Percentiles rank a stretch among this genome's conserved stretches.
Evolutionary conservation across 257 asterid genomes (phyloP).

Genomic region (Jaltomata sinuosa): DNA sequence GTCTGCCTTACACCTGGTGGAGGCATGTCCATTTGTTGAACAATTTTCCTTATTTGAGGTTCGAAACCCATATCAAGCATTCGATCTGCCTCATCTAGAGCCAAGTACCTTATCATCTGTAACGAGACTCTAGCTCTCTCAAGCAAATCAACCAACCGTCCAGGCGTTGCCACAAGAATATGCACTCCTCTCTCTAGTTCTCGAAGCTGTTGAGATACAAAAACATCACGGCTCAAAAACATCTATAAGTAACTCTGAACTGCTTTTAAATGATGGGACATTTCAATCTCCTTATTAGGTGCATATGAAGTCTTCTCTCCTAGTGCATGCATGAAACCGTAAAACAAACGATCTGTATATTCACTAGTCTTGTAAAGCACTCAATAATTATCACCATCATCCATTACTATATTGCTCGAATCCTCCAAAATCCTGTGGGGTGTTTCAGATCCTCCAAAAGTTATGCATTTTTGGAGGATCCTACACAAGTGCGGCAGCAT

Average conservation of each 20-base stretch:
- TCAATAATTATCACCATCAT: neutral
- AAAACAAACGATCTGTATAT: neutral
- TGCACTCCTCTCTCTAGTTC: conserved; percentile 94
- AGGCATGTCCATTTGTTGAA: conserved; percentile 98
- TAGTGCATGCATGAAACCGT: neutral
- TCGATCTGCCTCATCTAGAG: conserved; percentile 94
- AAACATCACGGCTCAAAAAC: neutral
- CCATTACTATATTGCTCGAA: neutral
- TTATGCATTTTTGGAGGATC: neutral
- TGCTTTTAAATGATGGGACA: neutral
- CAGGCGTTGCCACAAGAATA: conserved; percentile 95
- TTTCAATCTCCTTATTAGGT: neutral
- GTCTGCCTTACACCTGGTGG: conserved; percentile 85
- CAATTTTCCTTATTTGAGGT: conserved; percentile 96
- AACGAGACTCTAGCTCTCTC: conserved; percentile 94
- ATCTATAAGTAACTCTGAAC: neutral
- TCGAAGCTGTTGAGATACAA: conserved; percentile 51
- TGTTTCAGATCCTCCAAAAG: neutral
- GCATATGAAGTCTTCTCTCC: neutral
- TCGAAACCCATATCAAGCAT: conserved; percentile 99
- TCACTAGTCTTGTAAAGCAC: neutral
- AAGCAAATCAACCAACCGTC: conserved; percentile 85
- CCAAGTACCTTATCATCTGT: conserved; percentile 73
- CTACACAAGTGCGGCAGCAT: neutral
- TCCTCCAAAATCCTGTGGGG: neutral